These are phyloP conservation scores for Earliella scabrosa DNA, from an alignment of 1,284 basidiomycete species.

Conservation along the genomic window DNA sequence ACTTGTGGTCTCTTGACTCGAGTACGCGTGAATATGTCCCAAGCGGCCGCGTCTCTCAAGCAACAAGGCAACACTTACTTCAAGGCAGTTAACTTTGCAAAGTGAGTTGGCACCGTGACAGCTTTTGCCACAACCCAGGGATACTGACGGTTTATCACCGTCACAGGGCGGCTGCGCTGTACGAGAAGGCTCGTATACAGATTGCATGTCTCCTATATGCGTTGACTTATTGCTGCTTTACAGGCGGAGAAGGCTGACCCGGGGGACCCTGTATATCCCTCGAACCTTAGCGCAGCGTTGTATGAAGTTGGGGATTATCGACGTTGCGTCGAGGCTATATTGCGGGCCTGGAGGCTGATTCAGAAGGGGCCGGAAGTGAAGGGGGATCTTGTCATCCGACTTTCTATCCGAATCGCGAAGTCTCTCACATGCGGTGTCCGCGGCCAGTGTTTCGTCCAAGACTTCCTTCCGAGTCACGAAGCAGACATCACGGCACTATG, in stretches of 20 bases:
- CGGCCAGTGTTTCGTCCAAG: not conserved
- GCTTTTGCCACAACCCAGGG: no score
- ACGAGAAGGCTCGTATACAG: no score
- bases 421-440: constrained; percentile 8
- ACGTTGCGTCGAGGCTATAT: constrained; percentile 29
- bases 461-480: not conserved
- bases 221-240: no score
- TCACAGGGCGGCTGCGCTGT: no score
- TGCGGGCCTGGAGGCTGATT: constrained; percentile 29
- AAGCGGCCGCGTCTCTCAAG: no score
- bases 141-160: no score
- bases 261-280: constrained; percentile 31
- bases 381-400: constrained; percentile 6
- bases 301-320: constrained; percentile 38
- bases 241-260: constrained; percentile 22
- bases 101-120: no score
- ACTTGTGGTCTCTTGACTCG: no score
- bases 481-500: not conserved
- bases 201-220: no score
- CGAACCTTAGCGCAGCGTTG: constrained; percentile 40
- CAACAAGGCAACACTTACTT: no score
- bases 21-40: no score
- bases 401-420: constrained; percentile 12
- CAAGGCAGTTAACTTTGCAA: no score
- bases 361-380: not conserved